Evolutionary conservation across 441 rosid genomes (phyloP).

Genomic region (Brassica balearica): DNA sequence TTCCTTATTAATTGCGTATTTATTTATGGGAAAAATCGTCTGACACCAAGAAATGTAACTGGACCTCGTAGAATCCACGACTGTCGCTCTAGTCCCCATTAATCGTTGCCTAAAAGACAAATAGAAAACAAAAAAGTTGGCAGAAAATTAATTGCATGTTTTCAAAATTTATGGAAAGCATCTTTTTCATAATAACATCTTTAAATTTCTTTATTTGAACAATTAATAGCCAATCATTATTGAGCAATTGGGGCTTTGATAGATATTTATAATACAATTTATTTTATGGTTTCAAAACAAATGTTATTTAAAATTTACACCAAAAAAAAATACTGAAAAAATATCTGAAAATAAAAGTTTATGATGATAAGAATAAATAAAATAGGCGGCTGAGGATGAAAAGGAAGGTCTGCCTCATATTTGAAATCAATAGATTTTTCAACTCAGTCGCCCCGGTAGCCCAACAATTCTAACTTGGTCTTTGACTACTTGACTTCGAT

Average conservation of each 20-base stretch:
- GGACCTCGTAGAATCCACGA: conserved; percentile 50
- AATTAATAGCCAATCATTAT: conserved; percentile 24
- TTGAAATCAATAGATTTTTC: conserved; percentile 37
- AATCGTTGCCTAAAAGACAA: conserved; percentile 35
- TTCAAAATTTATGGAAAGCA: conserved; percentile 22
- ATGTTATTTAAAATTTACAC: not conserved
- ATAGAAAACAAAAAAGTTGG: not conserved
- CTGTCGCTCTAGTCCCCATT: conserved; percentile 38
- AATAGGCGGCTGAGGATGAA: conserved; percentile 41
- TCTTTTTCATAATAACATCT: conserved; percentile 15
- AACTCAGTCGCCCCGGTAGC: conserved; percentile 31
- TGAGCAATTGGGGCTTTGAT: not conserved
- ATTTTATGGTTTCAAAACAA: not conserved
- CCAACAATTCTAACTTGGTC: conserved; percentile 38
- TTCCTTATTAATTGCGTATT: not conserved
- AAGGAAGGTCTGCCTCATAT: conserved; percentile 38
- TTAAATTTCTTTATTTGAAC: conserved; percentile 3
- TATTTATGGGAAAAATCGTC: conserved; percentile 5
- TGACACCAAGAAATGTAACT: conserved; percentile 43
- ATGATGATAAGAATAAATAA: not conserved
- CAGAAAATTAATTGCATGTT: conserved; percentile 36
- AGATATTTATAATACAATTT: not conserved
- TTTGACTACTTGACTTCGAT: conserved; percentile 28
- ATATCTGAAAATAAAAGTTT: conserved; percentile 19
- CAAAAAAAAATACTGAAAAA: not conserved